phyloP scores from a whole-genome alignment of 1,284 basidiomycete genomes.

The Pseudozyma tsukubaensis region DNA sequence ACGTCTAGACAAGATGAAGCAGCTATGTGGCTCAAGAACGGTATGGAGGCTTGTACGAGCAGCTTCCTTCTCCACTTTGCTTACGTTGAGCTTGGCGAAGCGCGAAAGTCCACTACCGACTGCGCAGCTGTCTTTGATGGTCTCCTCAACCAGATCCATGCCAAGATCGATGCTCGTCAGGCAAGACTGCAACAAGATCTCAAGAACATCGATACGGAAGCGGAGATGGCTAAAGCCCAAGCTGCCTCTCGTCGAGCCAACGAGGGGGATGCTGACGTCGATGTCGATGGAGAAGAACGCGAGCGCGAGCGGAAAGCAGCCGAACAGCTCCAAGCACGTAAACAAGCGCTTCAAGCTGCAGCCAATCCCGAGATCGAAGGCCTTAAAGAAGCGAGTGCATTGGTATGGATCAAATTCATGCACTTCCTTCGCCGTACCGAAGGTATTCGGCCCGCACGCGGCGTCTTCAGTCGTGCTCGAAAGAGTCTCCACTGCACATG shows the following conservation, averaged over 20 bases:
- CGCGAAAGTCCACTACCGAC: constrained; percentile 69
- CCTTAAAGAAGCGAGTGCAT: constrained; percentile 71
- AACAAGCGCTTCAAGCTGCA: constrained; percentile 62
- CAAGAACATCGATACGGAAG: constrained; percentile 68
- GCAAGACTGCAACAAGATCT: constrained; percentile 72
- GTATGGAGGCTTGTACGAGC: constrained; percentile 86
- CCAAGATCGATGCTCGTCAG: constrained; percentile 80
- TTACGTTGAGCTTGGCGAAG: constrained; percentile 85
- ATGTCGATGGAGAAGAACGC: constrained; percentile 71
- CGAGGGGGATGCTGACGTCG: constrained; percentile 68
- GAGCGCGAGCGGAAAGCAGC: constrained; percentile 74
- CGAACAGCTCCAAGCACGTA: constrained; percentile 69
- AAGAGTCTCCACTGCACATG: constrained; percentile 87
- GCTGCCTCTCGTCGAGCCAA: constrained; percentile 58
- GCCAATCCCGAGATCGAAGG: constrained; percentile 71
- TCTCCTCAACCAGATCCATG: constrained; percentile 78
- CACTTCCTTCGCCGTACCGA: constrained; percentile 87
- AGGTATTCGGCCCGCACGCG: constrained; percentile 81
- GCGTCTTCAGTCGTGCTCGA: constrained; percentile 84
- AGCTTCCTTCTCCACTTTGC: constrained; percentile 91
- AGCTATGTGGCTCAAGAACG: constrained; percentile 81
- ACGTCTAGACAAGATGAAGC: constrained; percentile 86
- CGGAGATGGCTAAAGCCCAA: constrained; percentile 43
- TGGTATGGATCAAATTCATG: constrained; percentile 86
- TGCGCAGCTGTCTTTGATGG: constrained; percentile 72